Conservation (phyloP, 139 green algal genomes). For the Chlorella sp. region DNA sequence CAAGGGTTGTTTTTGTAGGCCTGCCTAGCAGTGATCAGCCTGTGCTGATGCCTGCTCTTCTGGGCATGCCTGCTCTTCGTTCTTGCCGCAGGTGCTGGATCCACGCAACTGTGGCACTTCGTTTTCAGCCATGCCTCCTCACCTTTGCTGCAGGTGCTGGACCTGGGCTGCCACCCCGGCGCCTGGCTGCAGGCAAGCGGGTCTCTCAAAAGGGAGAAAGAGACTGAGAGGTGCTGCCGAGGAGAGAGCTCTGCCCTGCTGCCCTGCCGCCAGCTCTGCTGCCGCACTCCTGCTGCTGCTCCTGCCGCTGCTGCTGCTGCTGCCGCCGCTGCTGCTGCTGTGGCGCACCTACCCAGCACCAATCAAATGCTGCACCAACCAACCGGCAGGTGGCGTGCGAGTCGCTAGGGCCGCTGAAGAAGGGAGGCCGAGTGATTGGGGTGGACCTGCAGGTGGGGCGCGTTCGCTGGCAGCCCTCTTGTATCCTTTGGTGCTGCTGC, state of each 20-base stretch:
- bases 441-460: constrained; percentile 70
- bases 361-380: background rate
- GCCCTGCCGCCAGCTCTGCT: background rate
- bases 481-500: background rate
- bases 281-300: background rate
- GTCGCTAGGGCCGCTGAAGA: constrained; percentile 64
- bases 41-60: too few species aligned
- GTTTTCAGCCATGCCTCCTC: too few species aligned
- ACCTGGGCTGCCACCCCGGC: constrained; percentile 81
- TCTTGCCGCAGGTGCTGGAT: too few species aligned
- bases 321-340: too few species aligned
- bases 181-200: constrained; percentile 65
- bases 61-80: too few species aligned
- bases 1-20: too few species aligned
- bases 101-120: too few species aligned
- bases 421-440: constrained; percentile 73
- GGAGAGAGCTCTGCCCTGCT: too few species aligned
- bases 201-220: too few species aligned
- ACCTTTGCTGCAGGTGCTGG: constrained; percentile 52
- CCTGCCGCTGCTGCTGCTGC: background rate
- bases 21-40: too few species aligned
- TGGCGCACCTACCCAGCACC: too few species aligned
- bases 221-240: too few species aligned
- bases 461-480: background rate
- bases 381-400: constrained; percentile 79